Conservation (phyloP, 306 rosid species). For the Vigna radiata region DNA sequence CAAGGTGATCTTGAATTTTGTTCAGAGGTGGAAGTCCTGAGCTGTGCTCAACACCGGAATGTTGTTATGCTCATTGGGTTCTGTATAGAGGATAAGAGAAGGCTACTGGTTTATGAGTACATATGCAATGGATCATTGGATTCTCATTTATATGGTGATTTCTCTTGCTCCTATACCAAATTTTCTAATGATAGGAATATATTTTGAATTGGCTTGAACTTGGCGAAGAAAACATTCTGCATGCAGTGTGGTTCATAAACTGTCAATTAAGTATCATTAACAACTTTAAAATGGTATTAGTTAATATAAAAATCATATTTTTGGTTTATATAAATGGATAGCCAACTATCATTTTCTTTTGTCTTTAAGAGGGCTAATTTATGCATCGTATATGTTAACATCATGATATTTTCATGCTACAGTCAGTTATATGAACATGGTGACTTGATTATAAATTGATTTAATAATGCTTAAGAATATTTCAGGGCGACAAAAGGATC, state of each 20-base stretch:
- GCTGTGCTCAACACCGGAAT: slow-evolving; percentile 98
- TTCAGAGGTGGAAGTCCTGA: slow-evolving; percentile 97
- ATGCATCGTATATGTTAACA: slow-evolving; percentile 22
- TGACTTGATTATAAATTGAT: slow-evolving; percentile 42
- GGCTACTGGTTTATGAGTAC: slow-evolving; percentile 93
- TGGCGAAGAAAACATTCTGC: not conserved
- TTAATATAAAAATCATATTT: not conserved
- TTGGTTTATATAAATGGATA: slow-evolving; percentile 1
- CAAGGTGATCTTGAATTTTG: slow-evolving; percentile 97
- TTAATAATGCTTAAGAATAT: slow-evolving; percentile 33
- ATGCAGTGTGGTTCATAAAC: slow-evolving; percentile 6
- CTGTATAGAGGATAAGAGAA: slow-evolving; percentile 94
- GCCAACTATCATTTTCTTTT: slow-evolving; percentile 4
- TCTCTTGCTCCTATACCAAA: slow-evolving; percentile 32
- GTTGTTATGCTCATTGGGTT: slow-evolving; percentile 98
- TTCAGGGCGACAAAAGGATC: slow-evolving; percentile 74
- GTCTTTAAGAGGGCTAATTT: not conserved
- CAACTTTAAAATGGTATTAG: not conserved
- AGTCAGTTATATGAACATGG: slow-evolving; percentile 18
- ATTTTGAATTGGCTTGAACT: slow-evolving; percentile 34
- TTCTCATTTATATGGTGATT: slow-evolving; percentile 91
- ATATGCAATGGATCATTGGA: slow-evolving; percentile 98
- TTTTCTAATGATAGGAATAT: slow-evolving; percentile 34
- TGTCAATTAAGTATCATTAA: slow-evolving; percentile 4
- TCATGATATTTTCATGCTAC: slow-evolving; percentile 2